These are phyloP conservation scores for sweet orange (Citrus sinensis) DNA, from an alignment of 345 rosid genomes.

Conservation along the genomic window DNA sequence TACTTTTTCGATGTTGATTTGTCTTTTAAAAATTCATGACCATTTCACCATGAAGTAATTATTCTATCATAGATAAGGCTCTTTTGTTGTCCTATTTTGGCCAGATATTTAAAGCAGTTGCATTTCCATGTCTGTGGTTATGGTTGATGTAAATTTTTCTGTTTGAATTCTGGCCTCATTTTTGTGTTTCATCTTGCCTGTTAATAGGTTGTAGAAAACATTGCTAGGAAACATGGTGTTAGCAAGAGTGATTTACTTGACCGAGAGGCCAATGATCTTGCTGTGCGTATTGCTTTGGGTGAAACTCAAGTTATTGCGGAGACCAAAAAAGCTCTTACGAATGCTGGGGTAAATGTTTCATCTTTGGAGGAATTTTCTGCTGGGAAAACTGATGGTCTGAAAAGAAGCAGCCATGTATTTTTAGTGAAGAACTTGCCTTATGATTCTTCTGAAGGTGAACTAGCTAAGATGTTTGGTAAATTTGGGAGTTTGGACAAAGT, in stretches of 20 bases:
- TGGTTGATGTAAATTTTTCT: neutral
- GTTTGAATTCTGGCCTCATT: neutral
- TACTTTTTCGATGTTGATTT: neutral
- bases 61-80: neutral
- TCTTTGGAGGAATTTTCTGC: constrained; percentile 69
- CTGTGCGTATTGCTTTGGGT: constrained; percentile 92
- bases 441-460: constrained; percentile 80
- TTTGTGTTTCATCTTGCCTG: neutral
- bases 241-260: constrained; percentile 93
- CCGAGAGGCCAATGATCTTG: constrained; percentile 87
- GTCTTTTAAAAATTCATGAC: neutral
- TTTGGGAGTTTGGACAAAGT: constrained; percentile 83
- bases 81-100: neutral
- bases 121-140: neutral
- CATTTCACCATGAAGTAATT: neutral
- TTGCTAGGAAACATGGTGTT: constrained; percentile 78
- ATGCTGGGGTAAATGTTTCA: constrained; percentile 75
- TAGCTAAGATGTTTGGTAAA: constrained; percentile 76
- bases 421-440: constrained; percentile 88
- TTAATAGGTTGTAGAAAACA: constrained; percentile 74
- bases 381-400: constrained; percentile 51
- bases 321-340: constrained; percentile 76
- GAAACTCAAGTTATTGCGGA: constrained; percentile 95
- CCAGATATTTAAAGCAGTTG: neutral
- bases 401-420: constrained; percentile 82